Evolutionary conservation across 2,329 filamentous ascomycete genomes (phyloP).

Genomic region (Alternaria consortialis): DNA sequence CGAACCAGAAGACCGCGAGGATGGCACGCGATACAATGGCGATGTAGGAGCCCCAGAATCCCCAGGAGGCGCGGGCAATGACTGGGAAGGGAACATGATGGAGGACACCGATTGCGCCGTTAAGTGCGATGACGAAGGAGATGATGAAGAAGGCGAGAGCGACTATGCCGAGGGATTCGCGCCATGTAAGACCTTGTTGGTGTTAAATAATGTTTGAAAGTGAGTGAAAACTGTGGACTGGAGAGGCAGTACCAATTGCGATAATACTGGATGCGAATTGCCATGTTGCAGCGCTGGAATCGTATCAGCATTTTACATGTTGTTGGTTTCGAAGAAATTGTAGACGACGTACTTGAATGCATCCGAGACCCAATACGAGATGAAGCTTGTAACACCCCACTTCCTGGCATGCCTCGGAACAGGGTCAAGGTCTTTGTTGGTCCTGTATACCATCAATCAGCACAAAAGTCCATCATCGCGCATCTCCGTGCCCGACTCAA

Average conservation of each 20-base stretch:
- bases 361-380: conserved; percentile 64
- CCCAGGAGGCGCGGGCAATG: conserved; percentile 64
- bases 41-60: conserved; percentile 66
- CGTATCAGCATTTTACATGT: conserved; percentile 10
- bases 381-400: conserved; percentile 58
- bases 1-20: conserved; percentile 69
- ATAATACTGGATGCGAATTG: conserved; percentile 56
- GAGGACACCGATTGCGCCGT: conserved; percentile 60
- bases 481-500: background rate
- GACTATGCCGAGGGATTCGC: conserved; percentile 64
- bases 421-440: conserved; percentile 61
- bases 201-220: background rate
- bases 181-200: conserved; percentile 60
- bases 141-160: conserved; percentile 63
- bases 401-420: conserved; percentile 55
- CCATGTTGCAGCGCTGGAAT: conserved; percentile 60
- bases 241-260: conserved; percentile 40
- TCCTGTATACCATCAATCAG: conserved; percentile 35
- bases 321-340: background rate
- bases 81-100: conserved; percentile 66
- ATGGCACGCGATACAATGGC: conserved; percentile 63
- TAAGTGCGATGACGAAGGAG: conserved; percentile 67
- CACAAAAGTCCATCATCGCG: background rate
- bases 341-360: conserved; percentile 56
- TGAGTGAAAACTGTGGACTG: background rate